Conservation (phyloP, 108 stramenopile genomes). For the Fistulifera solaris region DNA sequence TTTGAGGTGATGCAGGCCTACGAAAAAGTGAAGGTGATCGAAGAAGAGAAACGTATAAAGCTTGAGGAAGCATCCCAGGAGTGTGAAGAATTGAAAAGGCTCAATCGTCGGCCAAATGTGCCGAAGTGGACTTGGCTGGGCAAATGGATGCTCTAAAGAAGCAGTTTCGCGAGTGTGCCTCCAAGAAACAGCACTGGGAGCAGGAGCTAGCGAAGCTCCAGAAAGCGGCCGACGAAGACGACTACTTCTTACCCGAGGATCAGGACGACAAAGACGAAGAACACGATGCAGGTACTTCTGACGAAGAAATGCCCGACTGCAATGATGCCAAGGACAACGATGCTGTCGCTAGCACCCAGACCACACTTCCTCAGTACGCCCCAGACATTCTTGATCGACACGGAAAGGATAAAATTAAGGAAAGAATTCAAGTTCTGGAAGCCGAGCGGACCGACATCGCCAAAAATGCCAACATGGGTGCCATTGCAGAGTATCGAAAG, state of each 20-base stretch:
- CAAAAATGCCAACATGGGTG: conserved; percentile 89
- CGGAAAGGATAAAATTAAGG: conserved; percentile 49
- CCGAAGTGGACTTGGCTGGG: conserved; percentile 71
- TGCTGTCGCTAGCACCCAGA: conserved; percentile 1
- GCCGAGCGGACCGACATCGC: conserved; percentile 69
- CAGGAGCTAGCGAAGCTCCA: conserved; percentile 55
- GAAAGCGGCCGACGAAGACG: conserved; percentile 25
- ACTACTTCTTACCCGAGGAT: conserved; percentile 44
- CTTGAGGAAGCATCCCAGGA: conserved; percentile 55
- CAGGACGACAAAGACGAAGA: conserved; percentile 38
- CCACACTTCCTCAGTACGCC: conserved; percentile 32
- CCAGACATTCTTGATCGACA: conserved; percentile 50
- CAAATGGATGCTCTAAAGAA: conserved; percentile 70
- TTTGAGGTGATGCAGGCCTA: conserved; percentile 56
- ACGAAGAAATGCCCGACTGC: conserved; percentile 12
- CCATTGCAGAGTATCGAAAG: conserved; percentile 88
- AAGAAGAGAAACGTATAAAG: conserved; percentile 52
- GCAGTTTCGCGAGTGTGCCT: conserved; percentile 48
- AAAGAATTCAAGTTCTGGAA: conserved; percentile 65
- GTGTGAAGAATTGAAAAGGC: conserved; percentile 53
- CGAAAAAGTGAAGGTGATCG: conserved; percentile 63
- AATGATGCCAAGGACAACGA: conserved; percentile 1
- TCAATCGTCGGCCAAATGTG: conserved; percentile 56
- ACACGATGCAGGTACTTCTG: conserved; percentile 2
- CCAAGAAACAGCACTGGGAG: conserved; percentile 50